Evolutionary conservation across 495 filamentous ascomycete species (phyloP).

Genomic region (Penicillium riverlandense): DNA sequence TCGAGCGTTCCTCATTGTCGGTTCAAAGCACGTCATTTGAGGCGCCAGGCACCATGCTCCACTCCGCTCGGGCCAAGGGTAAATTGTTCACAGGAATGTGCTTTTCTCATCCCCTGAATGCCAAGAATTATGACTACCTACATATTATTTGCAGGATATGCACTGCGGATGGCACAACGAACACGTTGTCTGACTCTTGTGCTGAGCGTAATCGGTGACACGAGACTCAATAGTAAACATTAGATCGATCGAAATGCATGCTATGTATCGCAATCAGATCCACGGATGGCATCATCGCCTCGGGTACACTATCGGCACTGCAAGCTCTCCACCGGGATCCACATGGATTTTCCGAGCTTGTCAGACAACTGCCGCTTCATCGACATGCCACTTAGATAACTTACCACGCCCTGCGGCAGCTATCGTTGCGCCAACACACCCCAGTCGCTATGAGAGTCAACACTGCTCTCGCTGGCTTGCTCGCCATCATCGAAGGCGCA

Average conservation of each 20-base stretch:
- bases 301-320: not conserved
- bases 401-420: no score
- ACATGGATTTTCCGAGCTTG: constrained; percentile 2
- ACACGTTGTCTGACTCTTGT: no score
- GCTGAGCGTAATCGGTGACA: no score
- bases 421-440: not conserved
- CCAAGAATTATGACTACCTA: no score
- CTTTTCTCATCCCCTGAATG: no score
- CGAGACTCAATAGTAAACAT: no score
- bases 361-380: not conserved
- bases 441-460: constrained; percentile 16
- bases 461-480: constrained; percentile 1
- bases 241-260: constrained; percentile 1
- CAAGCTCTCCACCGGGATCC: not conserved
- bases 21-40: constrained; percentile 13
- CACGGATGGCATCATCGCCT: constrained; percentile 18
- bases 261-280: not conserved
- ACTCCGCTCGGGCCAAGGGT: no score
- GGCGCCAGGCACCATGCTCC: no score
- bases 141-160: no score
- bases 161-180: no score
- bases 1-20: constrained; percentile 8
- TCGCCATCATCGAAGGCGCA: constrained; percentile 6
- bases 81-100: no score
- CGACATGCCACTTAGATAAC: not conserved